Conservation (phyloP, 257 asterid genomes). For the Thymus quinquecostatus region DNA sequence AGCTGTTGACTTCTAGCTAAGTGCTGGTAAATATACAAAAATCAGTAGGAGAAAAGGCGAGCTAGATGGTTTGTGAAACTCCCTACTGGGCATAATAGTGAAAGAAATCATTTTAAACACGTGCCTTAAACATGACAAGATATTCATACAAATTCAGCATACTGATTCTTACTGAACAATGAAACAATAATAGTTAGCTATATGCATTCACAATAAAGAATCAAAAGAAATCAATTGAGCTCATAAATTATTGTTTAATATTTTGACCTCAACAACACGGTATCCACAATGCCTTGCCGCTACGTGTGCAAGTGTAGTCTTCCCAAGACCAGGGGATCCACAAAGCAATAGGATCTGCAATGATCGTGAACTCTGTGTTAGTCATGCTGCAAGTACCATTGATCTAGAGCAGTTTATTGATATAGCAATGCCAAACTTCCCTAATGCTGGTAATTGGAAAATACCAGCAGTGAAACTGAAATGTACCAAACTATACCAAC, state of each 20-base stretch:
- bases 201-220: slow-evolving; percentile 25
- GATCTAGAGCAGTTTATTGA: slow-evolving; percentile 17
- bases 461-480: slow-evolving; percentile 15
- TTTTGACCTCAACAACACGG: slow-evolving; percentile 88
- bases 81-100: slow-evolving; percentile 14
- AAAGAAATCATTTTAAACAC: slow-evolving; percentile 11
- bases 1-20: slow-evolving; percentile 1
- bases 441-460: neutral
- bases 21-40: slow-evolving; percentile 10
- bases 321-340: slow-evolving; percentile 99
- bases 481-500: neutral
- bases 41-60: slow-evolving; percentile 5
- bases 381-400: slow-evolving; percentile 20
- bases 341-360: slow-evolving; percentile 92
- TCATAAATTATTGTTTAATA: slow-evolving; percentile 21
- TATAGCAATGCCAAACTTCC: slow-evolving; percentile 8
- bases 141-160: slow-evolving; percentile 15
- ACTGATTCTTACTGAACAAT: slow-evolving; percentile 24
- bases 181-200: slow-evolving; percentile 26
- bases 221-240: slow-evolving; percentile 32
- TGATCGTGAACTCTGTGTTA: slow-evolving; percentile 27
- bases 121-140: slow-evolving; percentile 11
- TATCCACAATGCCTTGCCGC: slow-evolving; percentile 98
- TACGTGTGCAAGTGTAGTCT: slow-evolving; percentile 98
- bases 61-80: slow-evolving; percentile 3